phyloP scores from a whole-genome alignment of 116 monocot genomes.

The Posidonia oceanica region DNA sequence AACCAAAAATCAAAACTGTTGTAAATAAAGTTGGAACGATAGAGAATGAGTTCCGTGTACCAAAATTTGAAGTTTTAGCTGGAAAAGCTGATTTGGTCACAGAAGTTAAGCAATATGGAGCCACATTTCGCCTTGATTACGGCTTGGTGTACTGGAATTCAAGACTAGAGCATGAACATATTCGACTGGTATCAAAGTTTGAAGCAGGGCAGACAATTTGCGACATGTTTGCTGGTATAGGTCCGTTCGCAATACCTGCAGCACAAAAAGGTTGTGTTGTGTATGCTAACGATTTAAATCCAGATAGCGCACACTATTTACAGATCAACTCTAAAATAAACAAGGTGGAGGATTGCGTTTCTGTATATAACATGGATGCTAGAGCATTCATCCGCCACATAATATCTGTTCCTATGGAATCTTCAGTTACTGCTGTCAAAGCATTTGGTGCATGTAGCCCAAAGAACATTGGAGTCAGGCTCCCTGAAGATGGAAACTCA shows the following conservation, averaged over 20 bases:
- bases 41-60: constrained; percentile 88
- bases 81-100: constrained; percentile 84
- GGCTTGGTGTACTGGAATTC: constrained; percentile 94
- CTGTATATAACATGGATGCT: constrained; percentile 87
- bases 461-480: not conserved
- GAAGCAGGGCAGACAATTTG: constrained; percentile 65
- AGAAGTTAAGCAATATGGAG: constrained; percentile 96
- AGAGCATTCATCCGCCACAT: constrained; percentile 71
- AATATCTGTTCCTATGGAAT: constrained; percentile 28
- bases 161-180: constrained; percentile 96
- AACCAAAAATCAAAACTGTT: constrained; percentile 88
- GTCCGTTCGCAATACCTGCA: constrained; percentile 94
- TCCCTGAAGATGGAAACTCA: not conserved
- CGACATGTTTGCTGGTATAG: constrained; percentile 96
- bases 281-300: constrained; percentile 96
- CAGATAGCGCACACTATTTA: constrained; percentile 75
- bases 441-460: not conserved
- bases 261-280: constrained; percentile 91
- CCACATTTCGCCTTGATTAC: constrained; percentile 88
- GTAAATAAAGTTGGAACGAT: constrained; percentile 95
- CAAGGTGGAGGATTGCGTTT: constrained; percentile 68
- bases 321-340: constrained; percentile 65
- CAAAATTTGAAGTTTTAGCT: constrained; percentile 85
- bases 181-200: constrained; percentile 71
- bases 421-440: constrained; percentile 6